Evolutionary conservation across 2,329 filamentous ascomycete species (phyloP).

Genomic region (Exophiala lecanii-corni): DNA sequence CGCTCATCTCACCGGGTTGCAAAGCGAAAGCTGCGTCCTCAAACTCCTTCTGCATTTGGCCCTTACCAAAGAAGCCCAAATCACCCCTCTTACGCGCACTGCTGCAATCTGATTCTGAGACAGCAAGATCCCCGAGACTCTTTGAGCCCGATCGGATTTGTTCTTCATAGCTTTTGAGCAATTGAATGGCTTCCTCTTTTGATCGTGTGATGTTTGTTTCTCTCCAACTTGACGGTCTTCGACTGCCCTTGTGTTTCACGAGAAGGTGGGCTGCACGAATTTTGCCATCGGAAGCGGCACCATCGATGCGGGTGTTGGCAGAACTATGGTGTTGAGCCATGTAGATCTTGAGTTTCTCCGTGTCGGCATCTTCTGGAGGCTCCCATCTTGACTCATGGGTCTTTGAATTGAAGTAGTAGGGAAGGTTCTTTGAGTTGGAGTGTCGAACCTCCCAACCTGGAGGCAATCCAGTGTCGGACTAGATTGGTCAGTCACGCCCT

Average conservation of each 20-base stretch:
- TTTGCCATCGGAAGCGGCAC: conserved; percentile 61
- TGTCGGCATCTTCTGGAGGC: conserved; percentile 80
- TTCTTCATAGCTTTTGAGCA: conserved; percentile 69
- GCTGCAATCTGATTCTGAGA: conserved; percentile 89
- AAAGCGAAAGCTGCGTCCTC: conserved; percentile 93
- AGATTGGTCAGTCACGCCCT: conserved; percentile 17
- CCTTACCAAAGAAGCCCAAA: conserved; percentile 86
- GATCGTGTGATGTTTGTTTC: conserved; percentile 81
- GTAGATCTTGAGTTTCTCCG: conserved; percentile 86
- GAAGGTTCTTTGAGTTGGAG: conserved; percentile 96
- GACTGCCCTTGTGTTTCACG: conserved; percentile 85
- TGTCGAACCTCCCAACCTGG: conserved; percentile 91
- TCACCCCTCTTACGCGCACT: conserved; percentile 92
- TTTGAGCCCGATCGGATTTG: conserved; percentile 67
- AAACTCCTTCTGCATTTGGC: conserved; percentile 98
- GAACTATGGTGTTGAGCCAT: conserved; percentile 83
- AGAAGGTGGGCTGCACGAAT: conserved; percentile 90
- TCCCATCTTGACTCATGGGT: conserved; percentile 94
- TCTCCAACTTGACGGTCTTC: conserved; percentile 88
- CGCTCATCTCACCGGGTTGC: conserved; percentile 78
- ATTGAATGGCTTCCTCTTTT: conserved; percentile 78
- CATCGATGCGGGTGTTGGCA: conserved; percentile 38
- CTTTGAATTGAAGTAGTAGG: conserved; percentile 92
- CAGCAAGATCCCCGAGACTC: conserved; percentile 75
- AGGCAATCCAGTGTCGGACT: conserved; percentile 76